Base-by-base conservation (phyloP, 495 filamentous ascomycete species). In the Trichoderma asperelloides region DNA sequence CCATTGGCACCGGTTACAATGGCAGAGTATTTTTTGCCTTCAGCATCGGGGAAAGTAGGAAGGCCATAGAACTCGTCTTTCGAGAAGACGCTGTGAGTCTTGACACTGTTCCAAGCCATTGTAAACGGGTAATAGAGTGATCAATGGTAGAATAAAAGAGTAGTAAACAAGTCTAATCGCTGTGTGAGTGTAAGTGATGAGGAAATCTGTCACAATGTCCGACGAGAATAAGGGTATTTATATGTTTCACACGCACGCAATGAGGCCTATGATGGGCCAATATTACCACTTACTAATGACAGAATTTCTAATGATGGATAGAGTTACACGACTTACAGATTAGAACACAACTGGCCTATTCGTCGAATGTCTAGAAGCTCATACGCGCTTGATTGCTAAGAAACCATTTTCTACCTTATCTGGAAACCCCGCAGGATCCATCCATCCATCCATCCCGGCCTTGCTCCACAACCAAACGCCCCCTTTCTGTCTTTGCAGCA, bases 1-100 rank as follows among this genome's bases (percentile, higher is more conserved):
- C 76, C 82, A 75, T 79, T 85, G 39, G 79, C 79, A 8, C 83
- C 81, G 11, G 81, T 80, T 15, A 85, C 77, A 63, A 85, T 76
- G 4, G 81, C 80, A 3, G 79, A 82, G 23, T 81, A 75, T 13
- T 23, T 23, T 66, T 45, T 45, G 41, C 75, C 76, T 63, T 78
- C 72, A 37, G 72, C 62, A 7, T 76, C 69, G 9, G 70, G 13
- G 69, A 78, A 83, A 27, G 75, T 74, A 13, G 80, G 81, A 0
- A 84, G 76, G 55, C 79, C 78, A 65, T 80, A 76, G 69, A 76
- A 78, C 41, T 45, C 41, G 9, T 45, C 41, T 45, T 45, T 45
- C 13, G 41, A 45, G 41, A 18, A 16, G 64, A 81, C 80, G 63
- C 78, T 78, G 18, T 72, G 18, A 55, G 72, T 69, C 51, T 75